Conservation (phyloP, 1,284 basidiomycete species). For the Cystobasidiaceae sp. region DNA sequence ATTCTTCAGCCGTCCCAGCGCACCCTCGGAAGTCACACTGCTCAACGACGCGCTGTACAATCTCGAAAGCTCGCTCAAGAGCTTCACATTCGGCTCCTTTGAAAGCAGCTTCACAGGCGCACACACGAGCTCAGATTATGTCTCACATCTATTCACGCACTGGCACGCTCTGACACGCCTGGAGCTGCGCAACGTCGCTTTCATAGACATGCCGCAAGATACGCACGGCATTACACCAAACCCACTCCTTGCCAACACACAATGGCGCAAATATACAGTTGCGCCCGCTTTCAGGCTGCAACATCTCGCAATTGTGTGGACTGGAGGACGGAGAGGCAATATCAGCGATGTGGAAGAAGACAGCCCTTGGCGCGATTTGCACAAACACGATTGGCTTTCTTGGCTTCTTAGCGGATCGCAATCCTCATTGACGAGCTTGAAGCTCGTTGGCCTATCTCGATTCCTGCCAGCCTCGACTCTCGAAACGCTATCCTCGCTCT, state of each 20-base stretch:
- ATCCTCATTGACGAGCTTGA: neutral
- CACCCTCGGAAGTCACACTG: neutral
- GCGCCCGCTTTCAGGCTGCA: constrained; percentile 3
- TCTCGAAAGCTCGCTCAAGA: neutral
- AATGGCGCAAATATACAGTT: constrained; percentile 17
- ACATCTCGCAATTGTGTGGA: constrained; percentile 7
- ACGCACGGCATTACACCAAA: neutral
- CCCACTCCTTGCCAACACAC: constrained; percentile 5
- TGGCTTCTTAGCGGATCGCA: constrained; percentile 7
- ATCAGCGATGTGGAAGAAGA: neutral
- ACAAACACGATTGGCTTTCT: neutral
- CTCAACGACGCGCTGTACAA: neutral
- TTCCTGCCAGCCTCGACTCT: neutral
- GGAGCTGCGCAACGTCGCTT: constrained; percentile 16
- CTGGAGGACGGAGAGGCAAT: neutral
- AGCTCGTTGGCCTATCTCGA: neutral
- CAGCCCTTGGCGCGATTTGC: neutral
- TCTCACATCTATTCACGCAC: constrained; percentile 8
- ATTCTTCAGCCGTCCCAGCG: constrained; percentile 3
- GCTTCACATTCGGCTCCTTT: constrained; percentile 18
- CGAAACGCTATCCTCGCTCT: neutral
- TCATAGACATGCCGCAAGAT: neutral
- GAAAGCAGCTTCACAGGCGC: neutral
- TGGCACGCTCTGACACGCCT: constrained; percentile 11
- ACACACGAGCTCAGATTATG: constrained; percentile 8